Evolutionary conservation across 2,329 filamentous ascomycete species (phyloP).

Genomic region (Neofusicoccum kwambonambiense): DNA sequence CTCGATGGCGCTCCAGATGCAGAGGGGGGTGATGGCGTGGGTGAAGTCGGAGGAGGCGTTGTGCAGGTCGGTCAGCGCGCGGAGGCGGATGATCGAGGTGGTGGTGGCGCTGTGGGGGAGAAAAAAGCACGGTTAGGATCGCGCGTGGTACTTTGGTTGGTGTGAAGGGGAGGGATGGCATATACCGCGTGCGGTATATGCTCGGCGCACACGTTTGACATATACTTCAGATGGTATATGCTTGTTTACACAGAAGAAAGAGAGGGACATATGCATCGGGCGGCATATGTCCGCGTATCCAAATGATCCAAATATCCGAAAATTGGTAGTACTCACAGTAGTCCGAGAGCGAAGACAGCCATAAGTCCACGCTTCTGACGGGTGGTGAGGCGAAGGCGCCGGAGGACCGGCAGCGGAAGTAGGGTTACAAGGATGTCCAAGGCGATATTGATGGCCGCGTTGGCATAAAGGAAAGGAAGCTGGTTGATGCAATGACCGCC

Average conservation of each 20-base stretch:
- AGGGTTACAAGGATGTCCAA: conserved; percentile 13
- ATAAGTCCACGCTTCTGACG: not conserved
- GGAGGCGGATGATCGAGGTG: conserved; percentile 13
- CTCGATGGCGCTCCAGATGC: conserved; percentile 1
- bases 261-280: too few species aligned
- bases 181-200: too few species aligned
- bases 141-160: not conserved
- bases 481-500: conserved; percentile 4
- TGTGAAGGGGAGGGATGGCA: too few species aligned
- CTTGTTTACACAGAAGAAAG: too few species aligned
- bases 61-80: not conserved
- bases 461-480: conserved; percentile 9
- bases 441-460: conserved; percentile 11
- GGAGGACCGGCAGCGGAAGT: conserved; percentile 7
- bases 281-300: too few species aligned
- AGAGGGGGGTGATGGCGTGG: not conserved
- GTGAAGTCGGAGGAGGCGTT: not conserved
- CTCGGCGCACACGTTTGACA: too few species aligned
- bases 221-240: too few species aligned
- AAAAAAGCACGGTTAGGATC: not conserved
- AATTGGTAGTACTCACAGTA: conserved; percentile 1
- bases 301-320: too few species aligned
- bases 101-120: conserved; percentile 3
- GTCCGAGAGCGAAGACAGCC: conserved; percentile 13
- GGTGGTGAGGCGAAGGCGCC: not conserved